Evolutionary conservation across 129 eudicot species (phyloP).

Genomic region (Flaveria robusta): DNA sequence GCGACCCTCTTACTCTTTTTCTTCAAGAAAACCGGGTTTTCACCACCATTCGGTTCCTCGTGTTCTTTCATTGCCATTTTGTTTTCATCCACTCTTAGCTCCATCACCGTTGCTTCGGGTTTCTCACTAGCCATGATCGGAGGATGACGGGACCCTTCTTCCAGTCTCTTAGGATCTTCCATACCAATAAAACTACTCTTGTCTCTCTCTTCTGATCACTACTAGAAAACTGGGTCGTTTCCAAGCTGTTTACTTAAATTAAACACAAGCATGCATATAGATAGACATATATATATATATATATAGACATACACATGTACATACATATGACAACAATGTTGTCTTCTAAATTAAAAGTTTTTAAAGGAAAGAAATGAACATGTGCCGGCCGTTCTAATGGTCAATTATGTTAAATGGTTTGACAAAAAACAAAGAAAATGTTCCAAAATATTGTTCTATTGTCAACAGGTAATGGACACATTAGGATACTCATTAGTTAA

Average conservation of each 20-base stretch:
- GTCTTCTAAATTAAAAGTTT: not conserved
- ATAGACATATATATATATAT: not conserved
- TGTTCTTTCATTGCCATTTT: not conserved
- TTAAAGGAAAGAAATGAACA: not conserved
- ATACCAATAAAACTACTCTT: constrained; percentile 13
- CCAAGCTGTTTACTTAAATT: not conserved
- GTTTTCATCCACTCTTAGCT: not conserved
- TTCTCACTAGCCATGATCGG: not conserved
- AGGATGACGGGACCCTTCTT: constrained; percentile 43
- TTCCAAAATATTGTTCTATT: constrained; percentile 24
- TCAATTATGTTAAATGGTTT: constrained; percentile 19
- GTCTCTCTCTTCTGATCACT: constrained; percentile 11
- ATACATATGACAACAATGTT: not conserved
- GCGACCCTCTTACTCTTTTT: constrained; percentile 67
- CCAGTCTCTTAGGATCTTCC: constrained; percentile 48
- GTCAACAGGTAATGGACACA: constrained; percentile 25
- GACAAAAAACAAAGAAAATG: constrained; percentile 16
- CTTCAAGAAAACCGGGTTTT: constrained; percentile 34
- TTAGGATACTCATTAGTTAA: constrained; percentile 7
- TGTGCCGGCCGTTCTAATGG: constrained; percentile 33
- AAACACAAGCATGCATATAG: not conserved
- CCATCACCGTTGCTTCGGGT: not conserved
- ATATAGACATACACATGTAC: not conserved
- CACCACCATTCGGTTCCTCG: constrained; percentile 17
- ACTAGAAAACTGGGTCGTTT: no score